These are phyloP conservation scores for Fragaria nilgerrensis DNA, from an alignment of 306 rosid genomes.

Conservation along the genomic window DNA sequence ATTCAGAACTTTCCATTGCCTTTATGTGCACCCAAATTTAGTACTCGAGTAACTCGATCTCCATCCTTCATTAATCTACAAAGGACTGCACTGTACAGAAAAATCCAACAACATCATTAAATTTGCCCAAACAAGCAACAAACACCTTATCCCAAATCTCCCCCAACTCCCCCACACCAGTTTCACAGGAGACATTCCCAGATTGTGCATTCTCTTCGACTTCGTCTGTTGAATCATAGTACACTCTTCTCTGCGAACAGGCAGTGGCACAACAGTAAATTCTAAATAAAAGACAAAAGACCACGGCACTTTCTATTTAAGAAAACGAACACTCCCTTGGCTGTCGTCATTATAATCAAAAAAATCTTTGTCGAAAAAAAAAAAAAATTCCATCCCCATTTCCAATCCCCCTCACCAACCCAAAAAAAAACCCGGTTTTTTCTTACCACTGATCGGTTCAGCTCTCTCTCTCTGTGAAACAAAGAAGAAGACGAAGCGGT, in stretches of 20 bases:
- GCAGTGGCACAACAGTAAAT: not conserved
- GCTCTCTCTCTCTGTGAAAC: not conserved
- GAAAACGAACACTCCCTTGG: not conserved
- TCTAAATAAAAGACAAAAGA: not conserved
- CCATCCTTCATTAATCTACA: no score
- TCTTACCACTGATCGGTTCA: not conserved
- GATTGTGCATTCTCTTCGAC: not conserved
- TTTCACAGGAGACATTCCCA: not conserved
- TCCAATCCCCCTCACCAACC: not conserved
- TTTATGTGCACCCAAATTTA: no score
- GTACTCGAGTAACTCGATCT: no score
- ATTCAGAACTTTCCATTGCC: no score
- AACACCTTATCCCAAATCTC: no score
- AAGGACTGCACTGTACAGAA: no score
- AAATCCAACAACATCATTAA: no score
- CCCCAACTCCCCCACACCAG: not conserved
- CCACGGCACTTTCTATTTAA: not conserved
- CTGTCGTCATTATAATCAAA: not conserved
- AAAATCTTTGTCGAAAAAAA: not conserved
- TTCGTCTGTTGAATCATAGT: no score
- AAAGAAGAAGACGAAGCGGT: not conserved
- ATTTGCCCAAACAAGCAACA: no score
- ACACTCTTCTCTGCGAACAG: not conserved
- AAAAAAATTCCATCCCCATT: not conserved
- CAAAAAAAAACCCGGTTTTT: not conserved